phyloP scores from a whole-genome alignment of 352 stramenopile genomes.

The Pythium coloratum region DNA sequence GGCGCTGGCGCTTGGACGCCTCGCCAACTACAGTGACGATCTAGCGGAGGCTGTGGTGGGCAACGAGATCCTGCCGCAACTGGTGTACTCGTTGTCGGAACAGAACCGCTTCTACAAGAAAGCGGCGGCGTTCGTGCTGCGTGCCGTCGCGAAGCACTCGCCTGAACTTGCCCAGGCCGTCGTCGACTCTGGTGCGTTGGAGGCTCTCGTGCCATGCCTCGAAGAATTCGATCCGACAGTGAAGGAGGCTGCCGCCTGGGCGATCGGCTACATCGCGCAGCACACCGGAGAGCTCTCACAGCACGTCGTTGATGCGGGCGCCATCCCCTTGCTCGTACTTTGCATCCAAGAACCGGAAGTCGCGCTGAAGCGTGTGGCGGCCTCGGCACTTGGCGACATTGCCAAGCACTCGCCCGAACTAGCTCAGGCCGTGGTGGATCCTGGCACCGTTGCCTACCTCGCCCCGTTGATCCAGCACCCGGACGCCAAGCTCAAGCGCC shows the following conservation, averaged over 20 bases:
- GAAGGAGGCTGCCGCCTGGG: constrained; percentile 94
- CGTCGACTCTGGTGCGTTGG: constrained; percentile 91
- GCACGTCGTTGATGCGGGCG: constrained; percentile 92
- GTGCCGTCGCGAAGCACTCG: constrained; percentile 94
- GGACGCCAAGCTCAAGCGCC: constrained; percentile 93
- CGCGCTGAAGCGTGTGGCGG: constrained; percentile 93
- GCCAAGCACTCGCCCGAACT: constrained; percentile 95
- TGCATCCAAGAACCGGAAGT: constrained; percentile 96
- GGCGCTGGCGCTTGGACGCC: constrained; percentile 88
- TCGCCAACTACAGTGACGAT: constrained; percentile 96
- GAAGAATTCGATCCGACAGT: constrained; percentile 96
- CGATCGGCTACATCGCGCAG: constrained; percentile 95
- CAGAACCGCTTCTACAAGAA: constrained; percentile 97
- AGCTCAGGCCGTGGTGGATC: constrained; percentile 92
- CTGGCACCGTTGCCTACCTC: constrained; percentile 92
- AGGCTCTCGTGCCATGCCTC: constrained; percentile 92
- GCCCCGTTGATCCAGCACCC: constrained; percentile 92
- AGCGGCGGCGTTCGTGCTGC: constrained; percentile 92
- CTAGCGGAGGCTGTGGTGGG: constrained; percentile 93
- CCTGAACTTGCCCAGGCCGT: constrained; percentile 94
- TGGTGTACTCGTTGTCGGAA: constrained; percentile 95
- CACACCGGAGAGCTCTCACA: constrained; percentile 93
- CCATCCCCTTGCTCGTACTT: constrained; percentile 92
- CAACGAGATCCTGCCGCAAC: constrained; percentile 95
- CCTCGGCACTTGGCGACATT: constrained; percentile 92